Conservation (phyloP, 768 basidiomycete genomes). For the Kwoniella sp. region DNA sequence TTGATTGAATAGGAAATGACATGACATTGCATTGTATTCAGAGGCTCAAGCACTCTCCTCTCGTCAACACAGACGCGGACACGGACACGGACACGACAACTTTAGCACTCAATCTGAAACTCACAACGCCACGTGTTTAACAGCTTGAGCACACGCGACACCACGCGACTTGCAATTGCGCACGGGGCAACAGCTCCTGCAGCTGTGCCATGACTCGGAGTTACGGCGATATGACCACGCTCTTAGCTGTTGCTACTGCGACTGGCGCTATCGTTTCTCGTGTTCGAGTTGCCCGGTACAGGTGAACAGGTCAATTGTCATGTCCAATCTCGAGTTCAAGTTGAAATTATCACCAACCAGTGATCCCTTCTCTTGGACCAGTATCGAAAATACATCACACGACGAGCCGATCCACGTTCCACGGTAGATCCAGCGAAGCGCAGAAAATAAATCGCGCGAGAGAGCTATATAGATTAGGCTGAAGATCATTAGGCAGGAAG, state of each 20-base stretch:
- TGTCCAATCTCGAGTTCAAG: too few relatives aligned
- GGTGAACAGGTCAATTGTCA: too few relatives aligned
- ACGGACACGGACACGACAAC: background rate
- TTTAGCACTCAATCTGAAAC: background rate
- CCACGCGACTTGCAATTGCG: background rate
- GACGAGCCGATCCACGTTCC: too few relatives aligned
- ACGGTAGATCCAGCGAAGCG: too few relatives aligned
- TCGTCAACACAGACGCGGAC: background rate
- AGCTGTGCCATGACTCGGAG: background rate
- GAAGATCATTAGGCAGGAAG: background rate
- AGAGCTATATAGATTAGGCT: too few relatives aligned
- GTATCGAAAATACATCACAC: too few relatives aligned
- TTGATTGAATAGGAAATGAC: background rate
- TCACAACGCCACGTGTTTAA: background rate
- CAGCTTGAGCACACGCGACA: background rate
- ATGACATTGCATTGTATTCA: background rate
- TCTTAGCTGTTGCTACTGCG: background rate
- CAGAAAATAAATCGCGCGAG: too few relatives aligned
- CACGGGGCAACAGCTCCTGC: background rate
- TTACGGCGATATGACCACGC: conserved; percentile 15
- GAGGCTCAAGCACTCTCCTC: background rate
- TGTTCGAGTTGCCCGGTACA: too few relatives aligned
- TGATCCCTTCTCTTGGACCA: too few relatives aligned
- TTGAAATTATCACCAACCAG: too few relatives aligned
- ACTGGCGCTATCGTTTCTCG: background rate